phyloP scores from a whole-genome alignment of 768 basidiomycete genomes.

The Cystobasidium ongulense region DNA sequence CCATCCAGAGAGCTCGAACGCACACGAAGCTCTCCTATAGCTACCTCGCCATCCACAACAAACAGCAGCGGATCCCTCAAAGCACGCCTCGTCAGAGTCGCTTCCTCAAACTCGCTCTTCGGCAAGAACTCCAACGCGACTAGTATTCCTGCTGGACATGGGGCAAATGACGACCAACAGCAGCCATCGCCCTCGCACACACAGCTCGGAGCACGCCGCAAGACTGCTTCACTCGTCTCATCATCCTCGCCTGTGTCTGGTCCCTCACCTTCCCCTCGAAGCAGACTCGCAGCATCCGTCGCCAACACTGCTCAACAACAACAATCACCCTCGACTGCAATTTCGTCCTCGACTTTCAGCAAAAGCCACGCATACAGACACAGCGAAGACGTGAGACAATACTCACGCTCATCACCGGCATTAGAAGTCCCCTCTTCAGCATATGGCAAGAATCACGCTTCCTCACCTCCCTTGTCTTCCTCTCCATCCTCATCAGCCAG shows the following conservation, averaged over 20 bases:
- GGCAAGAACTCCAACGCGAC: background rate
- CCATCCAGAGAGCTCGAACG: background rate
- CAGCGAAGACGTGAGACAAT: background rate
- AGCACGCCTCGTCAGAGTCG: constrained; percentile 19
- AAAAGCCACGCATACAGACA: constrained; percentile 2
- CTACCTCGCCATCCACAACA: background rate
- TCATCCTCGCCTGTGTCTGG: background rate
- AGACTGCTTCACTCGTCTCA: constrained; percentile 18
- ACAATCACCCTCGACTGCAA: background rate
- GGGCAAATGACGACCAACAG: background rate
- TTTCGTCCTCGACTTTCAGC: background rate
- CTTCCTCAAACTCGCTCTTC: constrained; percentile 17
- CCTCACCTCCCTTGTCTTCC: background rate
- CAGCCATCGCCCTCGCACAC: background rate
- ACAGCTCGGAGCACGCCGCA: background rate
- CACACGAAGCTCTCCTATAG: background rate
- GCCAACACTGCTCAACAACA: background rate
- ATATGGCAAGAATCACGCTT: background rate
- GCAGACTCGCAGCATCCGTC: background rate
- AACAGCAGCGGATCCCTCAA: background rate
- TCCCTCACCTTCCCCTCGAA: constrained; percentile 4
- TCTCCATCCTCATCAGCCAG: background rate
- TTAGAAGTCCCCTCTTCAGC: background rate
- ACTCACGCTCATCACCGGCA: background rate
- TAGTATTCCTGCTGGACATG: background rate